Conservation (phyloP, 2,329 filamentous ascomycete genomes). For the Orbilia oligospora region DNA sequence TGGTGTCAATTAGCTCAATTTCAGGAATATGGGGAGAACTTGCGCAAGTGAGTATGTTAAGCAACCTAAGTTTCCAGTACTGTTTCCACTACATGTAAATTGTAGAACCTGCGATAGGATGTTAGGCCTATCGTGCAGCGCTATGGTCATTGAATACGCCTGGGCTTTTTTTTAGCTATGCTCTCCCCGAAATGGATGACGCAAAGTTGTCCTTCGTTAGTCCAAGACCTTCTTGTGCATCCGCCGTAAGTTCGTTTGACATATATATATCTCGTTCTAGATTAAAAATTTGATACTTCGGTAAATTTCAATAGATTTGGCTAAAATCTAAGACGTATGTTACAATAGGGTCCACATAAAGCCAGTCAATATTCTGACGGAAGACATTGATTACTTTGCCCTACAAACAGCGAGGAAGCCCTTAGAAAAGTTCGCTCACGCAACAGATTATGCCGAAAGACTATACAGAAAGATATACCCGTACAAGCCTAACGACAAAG, state of each 20-base stretch:
- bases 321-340: neutral
- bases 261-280: too few species aligned
- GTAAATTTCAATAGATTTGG: too few species aligned
- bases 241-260: neutral
- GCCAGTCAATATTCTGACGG: neutral
- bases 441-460: constrained; percentile 26
- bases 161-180: neutral
- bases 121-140: too few species aligned
- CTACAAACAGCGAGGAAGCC: constrained; percentile 4
- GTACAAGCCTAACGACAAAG: neutral
- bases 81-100: too few species aligned
- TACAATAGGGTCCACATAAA: neutral
- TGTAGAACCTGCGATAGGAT: too few species aligned
- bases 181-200: neutral
- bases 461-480: constrained; percentile 30
- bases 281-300: neutral
- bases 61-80: too few species aligned
- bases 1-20: neutral
- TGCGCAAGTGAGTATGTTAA: neutral
- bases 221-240: neutral
- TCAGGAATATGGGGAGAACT: neutral
- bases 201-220: neutral
- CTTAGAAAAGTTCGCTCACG: constrained; percentile 16
- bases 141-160: too few species aligned
- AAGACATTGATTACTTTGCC: constrained; percentile 35